Base-by-base conservation (phyloP, 768 basidiomycete species). In the Phlebiopsis gigantea region DNA sequence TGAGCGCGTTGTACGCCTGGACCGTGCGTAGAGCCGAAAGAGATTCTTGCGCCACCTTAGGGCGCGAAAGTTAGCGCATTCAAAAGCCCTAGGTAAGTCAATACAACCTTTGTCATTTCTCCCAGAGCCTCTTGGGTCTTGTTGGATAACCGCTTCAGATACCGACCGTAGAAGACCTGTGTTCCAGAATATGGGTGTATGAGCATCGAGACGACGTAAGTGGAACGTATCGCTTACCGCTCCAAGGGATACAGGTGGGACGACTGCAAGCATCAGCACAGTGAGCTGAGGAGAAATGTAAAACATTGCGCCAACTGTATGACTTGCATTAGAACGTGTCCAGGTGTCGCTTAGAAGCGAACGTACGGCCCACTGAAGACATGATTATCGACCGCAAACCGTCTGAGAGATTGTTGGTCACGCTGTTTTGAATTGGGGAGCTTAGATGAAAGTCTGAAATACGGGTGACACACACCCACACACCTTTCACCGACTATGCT, bases 111-210 rank as follows among this genome's bases (percentile, higher is more conserved):
- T 29, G 93, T 92, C 94, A 96, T 93, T 55, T 96, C 94, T 55
- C 95, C 95, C 52, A 97, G 80, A 1, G 95, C 93, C 65, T 94
- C 93, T 69, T 99, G 96, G 5, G 96, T 95, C 65, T 85, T 76
- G 64, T 91, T 93, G 6, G 92, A 92, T 2, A 99, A 81, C 59
- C 85, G 88, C 68, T 94, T 93, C 53, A 99, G 74, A 72, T 98
- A 99, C 12, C 94, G 84, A 61, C 96, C 95, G 65, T 99, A 99
- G 69, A 93, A 90, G 12, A 98, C 91, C 90, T 96, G 60, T 21
- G 19, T 29, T 22, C 8, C 22, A 25, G 12, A 2, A 39, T 49
- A 12, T 15, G 0, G 24, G 49, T 21, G 55, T 46, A 52, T 56
- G 63, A 56, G 57, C 56, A 56, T n/a, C n/a, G n/a, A n/a, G n/a